Evolutionary conservation across 2,329 filamentous ascomycete genomes (phyloP), one percentile per base, ranked within the genome.

Genomic region (Bipolaris gigantea): DNA sequence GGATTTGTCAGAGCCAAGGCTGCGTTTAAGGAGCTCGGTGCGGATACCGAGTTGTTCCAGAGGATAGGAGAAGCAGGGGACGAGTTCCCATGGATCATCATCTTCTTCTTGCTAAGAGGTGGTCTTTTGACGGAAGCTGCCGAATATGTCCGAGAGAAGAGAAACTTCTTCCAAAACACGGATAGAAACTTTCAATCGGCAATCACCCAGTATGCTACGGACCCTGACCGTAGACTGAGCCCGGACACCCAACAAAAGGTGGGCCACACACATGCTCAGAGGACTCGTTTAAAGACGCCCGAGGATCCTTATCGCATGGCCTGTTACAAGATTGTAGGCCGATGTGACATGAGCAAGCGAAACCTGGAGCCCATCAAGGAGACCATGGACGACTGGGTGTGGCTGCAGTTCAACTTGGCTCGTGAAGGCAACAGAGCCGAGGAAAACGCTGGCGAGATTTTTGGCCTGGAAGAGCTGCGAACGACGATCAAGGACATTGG

Each of bases 291-390:
- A 66, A 90, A 90, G 0, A 89, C 90, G 0, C 90, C 92, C 70
- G 89, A 90, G 1, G 94, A 99, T 72, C 94, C 94, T 23, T 99
- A 95, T 78, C 87, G 92, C 49, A 92, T 96, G 86, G 92, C 93
- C 43, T 97, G 94, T 74, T 97, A 97, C 82, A 97, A 99, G 81
- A 87, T 99, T 57, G 89, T 99, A 64, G 94, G 95, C 41, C 91
- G 85, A 45, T 87, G 85, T 67, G 85, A 88, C 59, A 76, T 87
- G 54, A 78, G 75, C 43, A 79, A 80, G 39, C 79, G 83, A 50
- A 83, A 77, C 55, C 73, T 88, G 33, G 83, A 85, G 40, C 76
- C 77, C 4, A 79, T 87, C 56, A 82, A 77, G 38, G 82, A 84
- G 66, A 81, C 79, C 32, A 82, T 86, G 64, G 84, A 87, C 63